Base-by-base conservation (phyloP, 2,329 filamentous ascomycete species). In the Alternaria rosae region DNA sequence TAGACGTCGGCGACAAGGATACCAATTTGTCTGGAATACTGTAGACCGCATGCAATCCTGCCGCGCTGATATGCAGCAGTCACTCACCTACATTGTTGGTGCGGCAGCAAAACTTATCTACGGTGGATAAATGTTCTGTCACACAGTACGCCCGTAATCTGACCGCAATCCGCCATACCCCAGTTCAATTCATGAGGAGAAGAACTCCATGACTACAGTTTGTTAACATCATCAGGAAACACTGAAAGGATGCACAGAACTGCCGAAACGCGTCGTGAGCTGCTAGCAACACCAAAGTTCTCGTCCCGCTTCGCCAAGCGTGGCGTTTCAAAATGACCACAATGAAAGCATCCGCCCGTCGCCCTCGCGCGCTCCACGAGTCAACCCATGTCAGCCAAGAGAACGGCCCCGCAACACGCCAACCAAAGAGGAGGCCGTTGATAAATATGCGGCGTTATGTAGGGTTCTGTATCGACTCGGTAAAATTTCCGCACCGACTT, bases 311-410 rank as follows among this genome's bases (percentile, higher is more conserved):
- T 54, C 38, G 70, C 69, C 70, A 73, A 72, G 70, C 47, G 55
- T 45, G 56, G 64, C 64, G 62, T 61, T 43, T 55, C 50, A 32
- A 65, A 38, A 61, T 61, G 66, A 67, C 66, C 61, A 50, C 43
- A 59, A 64, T 44, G 35, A 65, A 65, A 53, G 58, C 50, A 54
- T 67, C 64, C 60, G 63, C 65, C 57, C 59, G 62, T 62, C 65
- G 66, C 63, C 62, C 65, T 66, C 63, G 64, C 64, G 44, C 50
- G 23, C 59, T 64, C 56, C 68, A 65, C 60, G 55, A 66, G 53
- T 61, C 54, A 52, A 67, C 53, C 70, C 72, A 63, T 70, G 72
- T 30, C 62, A 53, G 76, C 76, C 76, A 78, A 78, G 75, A 32
- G 52, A 32, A 38, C 53, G 57, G 66, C 74, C 74, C 75, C 73